Evolutionary conservation across 1,284 basidiomycete species (phyloP).

Genomic region (Cystobasidiaceae sp.): DNA sequence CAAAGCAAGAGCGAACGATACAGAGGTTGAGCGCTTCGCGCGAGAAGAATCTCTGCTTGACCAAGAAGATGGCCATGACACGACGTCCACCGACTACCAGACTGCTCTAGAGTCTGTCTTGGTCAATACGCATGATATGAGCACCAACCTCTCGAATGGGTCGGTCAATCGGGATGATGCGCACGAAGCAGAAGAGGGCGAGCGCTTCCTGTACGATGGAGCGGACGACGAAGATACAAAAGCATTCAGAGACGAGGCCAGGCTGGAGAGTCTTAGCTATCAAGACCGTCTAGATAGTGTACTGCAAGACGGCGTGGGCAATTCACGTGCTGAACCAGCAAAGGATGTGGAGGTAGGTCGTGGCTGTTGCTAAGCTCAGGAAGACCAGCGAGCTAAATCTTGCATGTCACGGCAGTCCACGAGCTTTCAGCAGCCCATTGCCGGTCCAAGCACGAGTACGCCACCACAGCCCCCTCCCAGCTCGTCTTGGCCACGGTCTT

Average conservation of each 20-base stretch:
- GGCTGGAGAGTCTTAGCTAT: neutral
- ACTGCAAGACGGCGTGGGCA: slow-evolving; percentile 14
- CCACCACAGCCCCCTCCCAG: neutral
- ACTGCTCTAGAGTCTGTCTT: slow-evolving; percentile 22
- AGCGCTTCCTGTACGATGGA: slow-evolving; percentile 35
- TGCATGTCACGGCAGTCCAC: too few relatives aligned
- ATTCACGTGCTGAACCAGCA: too few relatives aligned
- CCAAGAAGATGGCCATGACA: neutral
- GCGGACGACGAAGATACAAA: slow-evolving; percentile 25
- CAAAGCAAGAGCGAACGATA: neutral
- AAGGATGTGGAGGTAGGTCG: too few relatives aligned
- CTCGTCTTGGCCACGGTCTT: too few relatives aligned
- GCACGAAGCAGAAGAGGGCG: slow-evolving; percentile 9
- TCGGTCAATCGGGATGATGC: too few relatives aligned
- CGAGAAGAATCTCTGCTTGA: neutral
- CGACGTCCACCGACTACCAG: slow-evolving; percentile 1
- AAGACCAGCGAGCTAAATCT: too few relatives aligned
- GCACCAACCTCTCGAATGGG: neutral
- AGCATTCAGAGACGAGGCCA: neutral
- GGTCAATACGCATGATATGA: neutral
- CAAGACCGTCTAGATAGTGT: slow-evolving; percentile 13
- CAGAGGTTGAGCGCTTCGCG: too few relatives aligned
- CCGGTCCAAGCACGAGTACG: neutral
- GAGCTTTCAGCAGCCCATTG: too few relatives aligned
- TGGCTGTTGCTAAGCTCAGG: too few relatives aligned